These are phyloP conservation scores for Cadophora sp. DNA, from an alignment of 2,329 filamentous ascomycete genomes.

Conservation along the genomic window DNA sequence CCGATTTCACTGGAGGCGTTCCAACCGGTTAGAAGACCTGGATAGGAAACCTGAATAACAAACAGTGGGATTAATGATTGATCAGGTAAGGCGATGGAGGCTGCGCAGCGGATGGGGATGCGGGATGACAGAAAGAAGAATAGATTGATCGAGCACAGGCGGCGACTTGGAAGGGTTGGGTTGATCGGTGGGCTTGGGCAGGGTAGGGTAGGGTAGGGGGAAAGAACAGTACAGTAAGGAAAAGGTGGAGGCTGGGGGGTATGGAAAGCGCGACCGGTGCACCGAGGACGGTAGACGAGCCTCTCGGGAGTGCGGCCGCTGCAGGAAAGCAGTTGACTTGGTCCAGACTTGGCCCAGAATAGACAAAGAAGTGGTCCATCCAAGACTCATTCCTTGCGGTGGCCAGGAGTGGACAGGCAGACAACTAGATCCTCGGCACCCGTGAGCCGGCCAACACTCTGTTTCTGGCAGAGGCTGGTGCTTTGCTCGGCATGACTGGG, in stretches of 20 bases:
- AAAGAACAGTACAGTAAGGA: conserved; percentile 7
- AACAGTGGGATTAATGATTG: conserved; percentile 43
- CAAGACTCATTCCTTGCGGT: conserved; percentile 4
- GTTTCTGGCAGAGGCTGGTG: not conserved
- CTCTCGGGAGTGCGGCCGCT: not conserved
- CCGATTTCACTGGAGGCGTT: conserved; percentile 28
- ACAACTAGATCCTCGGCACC: conserved; percentile 1
- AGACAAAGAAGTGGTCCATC: not conserved
- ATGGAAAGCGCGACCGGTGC: not conserved
- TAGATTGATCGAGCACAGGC: conserved; percentile 40
- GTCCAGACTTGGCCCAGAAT: not conserved
- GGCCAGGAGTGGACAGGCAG: conserved; percentile 2
- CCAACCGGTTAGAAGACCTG: conserved; percentile 30
- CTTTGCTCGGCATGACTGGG: not conserved
- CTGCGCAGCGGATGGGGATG: conserved; percentile 35
- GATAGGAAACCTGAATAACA: conserved; percentile 37
- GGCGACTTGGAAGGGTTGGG: conserved; percentile 17
- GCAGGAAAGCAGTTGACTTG: not conserved
- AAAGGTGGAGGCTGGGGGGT: conserved; percentile 1
- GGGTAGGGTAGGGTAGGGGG: not conserved
- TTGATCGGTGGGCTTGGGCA: conserved; percentile 6
- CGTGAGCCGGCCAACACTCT: not conserved
- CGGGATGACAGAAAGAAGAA: conserved; percentile 44
- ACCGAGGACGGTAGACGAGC: not conserved
- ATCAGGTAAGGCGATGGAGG: conserved; percentile 42